Conservation (phyloP, 257 asterid species). For the Dorcoceras hygrometricum region DNA sequence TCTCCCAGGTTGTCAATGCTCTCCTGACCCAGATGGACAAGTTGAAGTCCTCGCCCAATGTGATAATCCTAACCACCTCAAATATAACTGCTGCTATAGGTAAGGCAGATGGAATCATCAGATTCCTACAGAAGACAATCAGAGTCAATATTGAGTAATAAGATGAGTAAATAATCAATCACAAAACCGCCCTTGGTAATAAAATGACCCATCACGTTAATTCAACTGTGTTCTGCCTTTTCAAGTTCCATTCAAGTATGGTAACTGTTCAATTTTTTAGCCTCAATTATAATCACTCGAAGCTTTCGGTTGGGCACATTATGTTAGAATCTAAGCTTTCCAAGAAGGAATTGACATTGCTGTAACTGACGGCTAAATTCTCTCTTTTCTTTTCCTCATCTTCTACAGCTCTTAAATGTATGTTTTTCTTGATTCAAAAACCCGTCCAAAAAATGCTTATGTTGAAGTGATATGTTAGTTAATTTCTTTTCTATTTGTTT, state of each 20-base stretch:
- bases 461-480: not conserved
- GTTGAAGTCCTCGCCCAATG: conserved; percentile 86
- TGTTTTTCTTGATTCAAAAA: no score
- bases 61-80: conserved; percentile 90
- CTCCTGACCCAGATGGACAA: conserved; percentile 94
- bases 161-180: not conserved
- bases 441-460: no score
- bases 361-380: no score
- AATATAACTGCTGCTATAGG: conserved; percentile 97
- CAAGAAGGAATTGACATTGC: not conserved
- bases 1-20: conserved; percentile 92
- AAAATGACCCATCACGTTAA: not conserved
- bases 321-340: not conserved
- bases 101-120: conserved; percentile 25
- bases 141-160: not conserved
- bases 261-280: not conserved
- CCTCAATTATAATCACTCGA: not conserved
- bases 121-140: not conserved
- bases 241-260: not conserved
- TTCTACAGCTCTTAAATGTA: no score
- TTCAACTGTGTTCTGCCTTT: not conserved
- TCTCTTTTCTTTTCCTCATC: no score
- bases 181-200: not conserved
- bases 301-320: not conserved
- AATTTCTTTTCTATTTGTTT: not conserved